Evolutionary conservation across 768 basidiomycete species (phyloP).

Genomic region (Tulasnella sp.): DNA sequence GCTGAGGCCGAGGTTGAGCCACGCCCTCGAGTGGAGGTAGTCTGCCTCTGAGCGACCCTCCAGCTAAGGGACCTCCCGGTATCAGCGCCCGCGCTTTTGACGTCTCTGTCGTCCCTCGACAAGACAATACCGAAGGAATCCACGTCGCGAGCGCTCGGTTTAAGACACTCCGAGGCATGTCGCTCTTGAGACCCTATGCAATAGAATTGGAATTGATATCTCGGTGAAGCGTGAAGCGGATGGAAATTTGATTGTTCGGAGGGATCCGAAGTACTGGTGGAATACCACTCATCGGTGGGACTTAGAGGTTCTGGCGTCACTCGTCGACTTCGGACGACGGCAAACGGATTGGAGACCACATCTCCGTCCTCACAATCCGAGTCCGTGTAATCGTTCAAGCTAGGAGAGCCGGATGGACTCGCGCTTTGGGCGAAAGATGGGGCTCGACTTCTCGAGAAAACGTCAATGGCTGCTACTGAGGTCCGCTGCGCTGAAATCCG

Average conservation of each 20-base stretch:
- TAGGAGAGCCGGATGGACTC: neutral
- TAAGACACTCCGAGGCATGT: neutral
- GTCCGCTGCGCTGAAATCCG: neutral
- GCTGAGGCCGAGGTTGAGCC: neutral
- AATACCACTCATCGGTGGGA: neutral
- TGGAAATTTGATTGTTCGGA: neutral
- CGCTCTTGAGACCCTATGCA: neutral
- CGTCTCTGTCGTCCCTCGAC: neutral
- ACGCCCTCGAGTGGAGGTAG: neutral
- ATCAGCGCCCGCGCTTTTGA: neutral
- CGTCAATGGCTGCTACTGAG: neutral
- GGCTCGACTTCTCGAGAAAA: neutral
- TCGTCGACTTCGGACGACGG: neutral
- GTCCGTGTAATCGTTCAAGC: neutral
- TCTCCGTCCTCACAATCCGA: neutral
- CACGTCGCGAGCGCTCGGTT: neutral
- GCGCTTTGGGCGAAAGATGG: neutral
- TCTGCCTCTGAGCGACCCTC: neutral
- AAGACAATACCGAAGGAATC: neutral
- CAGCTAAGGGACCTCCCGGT: neutral
- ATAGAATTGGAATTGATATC: neutral
- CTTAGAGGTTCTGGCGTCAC: neutral
- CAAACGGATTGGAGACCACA: neutral
- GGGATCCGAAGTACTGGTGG: neutral
- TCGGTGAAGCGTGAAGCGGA: neutral